phyloP scores from a whole-genome alignment of 352 stramenopile genomes.

The Phytophthora sansomeana region DNA sequence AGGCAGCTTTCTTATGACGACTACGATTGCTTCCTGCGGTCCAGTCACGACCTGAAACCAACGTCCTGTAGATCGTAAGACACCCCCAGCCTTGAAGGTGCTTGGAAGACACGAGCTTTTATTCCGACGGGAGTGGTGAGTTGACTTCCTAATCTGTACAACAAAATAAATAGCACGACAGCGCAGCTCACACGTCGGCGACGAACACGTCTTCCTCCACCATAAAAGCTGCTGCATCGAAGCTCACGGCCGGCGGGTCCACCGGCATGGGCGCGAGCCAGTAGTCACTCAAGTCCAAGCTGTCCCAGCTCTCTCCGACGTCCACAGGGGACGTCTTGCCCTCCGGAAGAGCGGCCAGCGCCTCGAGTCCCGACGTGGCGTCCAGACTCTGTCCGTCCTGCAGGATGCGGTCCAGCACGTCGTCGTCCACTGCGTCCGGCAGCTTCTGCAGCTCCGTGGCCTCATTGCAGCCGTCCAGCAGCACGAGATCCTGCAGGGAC shows the following conservation, averaged over 20 bases:
- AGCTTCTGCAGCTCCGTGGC: conserved; percentile 4
- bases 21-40: no score
- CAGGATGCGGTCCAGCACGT: conserved; percentile 25
- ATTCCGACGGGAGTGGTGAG: conserved; percentile 10
- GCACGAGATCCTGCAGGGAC: conserved; percentile 42
- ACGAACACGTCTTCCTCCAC: conserved; percentile 46
- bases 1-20: conserved; percentile 14
- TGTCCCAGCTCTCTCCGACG: conserved; percentile 44
- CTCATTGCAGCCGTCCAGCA: conserved; percentile 26
- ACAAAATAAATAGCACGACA: conserved; percentile 39
- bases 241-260: conserved; percentile 28
- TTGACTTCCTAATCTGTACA: conserved; percentile 29
- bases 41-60: no score
- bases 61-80: not conserved
- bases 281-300: conserved; percentile 36
- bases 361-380: conserved; percentile 23
- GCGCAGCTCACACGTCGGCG: conserved; percentile 38
- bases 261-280: conserved; percentile 29
- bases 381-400: conserved; percentile 31
- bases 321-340: conserved; percentile 52
- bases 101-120: conserved; percentile 10
- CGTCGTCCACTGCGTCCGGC: conserved; percentile 16
- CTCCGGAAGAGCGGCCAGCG: conserved; percentile 22
- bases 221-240: conserved; percentile 28
- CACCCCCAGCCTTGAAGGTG: not conserved